Conservation (phyloP, 768 basidiomycete species). For the Kwoniella botswanensis region DNA sequence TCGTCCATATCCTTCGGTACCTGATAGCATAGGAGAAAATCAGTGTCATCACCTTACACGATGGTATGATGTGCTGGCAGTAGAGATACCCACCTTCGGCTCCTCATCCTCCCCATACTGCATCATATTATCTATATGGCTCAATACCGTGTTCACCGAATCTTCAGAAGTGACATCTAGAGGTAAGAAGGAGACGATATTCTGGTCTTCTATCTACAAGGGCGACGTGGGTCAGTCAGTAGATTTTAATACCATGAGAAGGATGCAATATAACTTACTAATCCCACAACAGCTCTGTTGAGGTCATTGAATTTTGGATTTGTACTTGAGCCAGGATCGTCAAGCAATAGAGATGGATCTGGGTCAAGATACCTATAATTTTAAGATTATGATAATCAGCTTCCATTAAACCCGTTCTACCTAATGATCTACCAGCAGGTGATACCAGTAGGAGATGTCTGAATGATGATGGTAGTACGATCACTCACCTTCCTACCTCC, state of each 20-base stretch:
- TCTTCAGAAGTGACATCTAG: constrained; percentile 88
- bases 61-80: too few relatives aligned
- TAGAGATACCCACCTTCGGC: constrained; percentile 67
- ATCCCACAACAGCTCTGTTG: constrained; percentile 91
- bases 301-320: constrained; percentile 87
- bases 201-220: constrained; percentile 92
- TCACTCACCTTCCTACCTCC: constrained; percentile 78
- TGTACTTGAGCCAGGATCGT: constrained; percentile 61
- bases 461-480: too few relatives aligned
- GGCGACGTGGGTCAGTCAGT: neutral
- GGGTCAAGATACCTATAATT: constrained; percentile 82
- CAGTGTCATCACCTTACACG: neutral
- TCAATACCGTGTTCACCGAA: constrained; percentile 85
- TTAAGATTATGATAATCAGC: neutral
- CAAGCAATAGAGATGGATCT: constrained; percentile 80
- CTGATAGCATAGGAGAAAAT: constrained; percentile 26
- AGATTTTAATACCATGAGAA: neutral
- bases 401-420: neutral
- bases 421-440: neutral
- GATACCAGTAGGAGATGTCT: too few relatives aligned
- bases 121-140: constrained; percentile 97
- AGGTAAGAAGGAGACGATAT: constrained; percentile 94
- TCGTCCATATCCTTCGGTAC: constrained; percentile 92
- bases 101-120: constrained; percentile 99
- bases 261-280: constrained; percentile 65